Base-by-base conservation (phyloP, 163 green algal species). In the Chloromonas sp. region DNA sequence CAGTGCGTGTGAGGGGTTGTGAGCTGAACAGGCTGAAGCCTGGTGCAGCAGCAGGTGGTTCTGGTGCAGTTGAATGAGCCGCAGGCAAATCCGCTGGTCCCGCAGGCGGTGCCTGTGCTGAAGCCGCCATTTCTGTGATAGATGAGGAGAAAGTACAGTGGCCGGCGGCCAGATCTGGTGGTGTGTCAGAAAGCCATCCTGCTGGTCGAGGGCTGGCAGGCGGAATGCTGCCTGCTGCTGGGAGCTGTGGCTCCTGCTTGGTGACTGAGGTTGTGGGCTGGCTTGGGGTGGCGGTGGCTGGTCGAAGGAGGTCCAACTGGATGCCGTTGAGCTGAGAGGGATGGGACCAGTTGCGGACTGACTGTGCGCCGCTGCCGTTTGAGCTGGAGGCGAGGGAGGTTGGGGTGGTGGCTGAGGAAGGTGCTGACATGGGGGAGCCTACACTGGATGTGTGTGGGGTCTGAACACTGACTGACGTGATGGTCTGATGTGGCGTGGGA, bases 261-360 rank as follows among this genome's bases (percentile, higher is more conserved):
- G 36, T 36, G 36, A 36, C 36, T 36, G 13, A 13, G 79, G 13
- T 36, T 13, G 59, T 71, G 11, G 1, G 59, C 11, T 3, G 58
- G 58, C 2, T 5, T 13, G 58, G 58, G 14, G 59, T 3, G 60
- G 79, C 13, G 60, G 60, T 60, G 60, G 59, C 60, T 71, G 79
- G 11, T 36, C 79, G 60, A 58, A 84, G 62, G 57, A 89, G 82
- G 66, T 86, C 81, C 14, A 91, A 60, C 0, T 79, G 58, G 1
- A 91, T 82, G 66, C 87, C 87, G 70, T 91, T 82, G 2, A 91
- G 87, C 87, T 91, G 83, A 2, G 85, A 83, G 14, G 87, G 79
- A 15, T 61, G 78, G 57, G 62, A 14, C 57, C 57, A 61, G 3
- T 3, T 58, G 74, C 14, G 74, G 2, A 82, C 78, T 15, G 78